Conservation (phyloP, 805 yeast genomes). For the Zygoascus flipseniorum region DNA sequence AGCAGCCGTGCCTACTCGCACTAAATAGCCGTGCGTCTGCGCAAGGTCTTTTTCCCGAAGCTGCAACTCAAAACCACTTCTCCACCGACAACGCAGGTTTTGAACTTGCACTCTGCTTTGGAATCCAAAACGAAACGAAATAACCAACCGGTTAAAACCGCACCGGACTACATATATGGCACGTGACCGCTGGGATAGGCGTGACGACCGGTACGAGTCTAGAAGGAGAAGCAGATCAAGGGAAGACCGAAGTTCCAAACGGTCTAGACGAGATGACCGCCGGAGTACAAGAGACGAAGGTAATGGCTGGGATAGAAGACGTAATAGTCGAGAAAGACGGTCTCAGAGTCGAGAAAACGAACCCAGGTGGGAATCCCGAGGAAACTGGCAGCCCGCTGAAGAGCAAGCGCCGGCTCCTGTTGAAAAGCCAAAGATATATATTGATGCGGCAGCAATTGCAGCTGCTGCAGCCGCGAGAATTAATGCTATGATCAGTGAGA, state of each 20-base stretch:
- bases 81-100: too few relatives aligned
- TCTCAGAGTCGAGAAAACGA: not conserved
- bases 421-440: not conserved
- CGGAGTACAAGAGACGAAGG: not conserved
- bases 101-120: too few relatives aligned
- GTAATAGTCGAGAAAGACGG: not conserved
- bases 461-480: slow-evolving; percentile 29
- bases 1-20: too few relatives aligned
- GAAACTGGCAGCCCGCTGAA: not conserved
- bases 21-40: too few relatives aligned
- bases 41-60: too few relatives aligned
- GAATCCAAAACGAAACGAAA: not conserved
- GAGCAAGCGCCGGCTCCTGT: not conserved
- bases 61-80: too few relatives aligned
- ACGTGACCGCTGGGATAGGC: not conserved
- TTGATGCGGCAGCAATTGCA: slow-evolving; percentile 24
- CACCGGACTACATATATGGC: not conserved
- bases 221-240: not conserved
- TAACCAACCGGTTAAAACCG: not conserved
- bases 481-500: slow-evolving; percentile 21
- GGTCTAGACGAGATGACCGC: not conserved
- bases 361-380: not conserved
- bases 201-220: not conserved
- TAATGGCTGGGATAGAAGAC: not conserved
- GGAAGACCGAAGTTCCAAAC: not conserved